phyloP scores from a whole-genome alignment of 306 rosid genomes.

The Glycine soja region DNA sequence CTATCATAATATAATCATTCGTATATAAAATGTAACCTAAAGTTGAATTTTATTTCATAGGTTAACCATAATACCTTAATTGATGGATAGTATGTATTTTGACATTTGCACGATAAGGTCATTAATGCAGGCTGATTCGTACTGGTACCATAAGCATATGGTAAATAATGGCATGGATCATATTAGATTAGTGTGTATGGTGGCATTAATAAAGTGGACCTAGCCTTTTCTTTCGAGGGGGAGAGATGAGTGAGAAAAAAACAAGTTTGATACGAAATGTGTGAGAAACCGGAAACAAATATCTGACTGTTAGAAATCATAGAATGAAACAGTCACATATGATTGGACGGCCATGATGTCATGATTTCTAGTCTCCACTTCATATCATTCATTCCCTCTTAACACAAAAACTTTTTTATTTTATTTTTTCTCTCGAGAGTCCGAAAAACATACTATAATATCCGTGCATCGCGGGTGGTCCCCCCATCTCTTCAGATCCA shows the following conservation, averaged over 20 bases:
- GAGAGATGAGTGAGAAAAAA: conserved; percentile 4
- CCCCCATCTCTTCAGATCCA: conserved; percentile 69
- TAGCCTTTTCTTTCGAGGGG: not conserved
- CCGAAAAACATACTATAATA: too few relatives aligned
- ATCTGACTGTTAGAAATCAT: conserved; percentile 42
- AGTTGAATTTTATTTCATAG: not conserved
- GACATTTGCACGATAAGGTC: not conserved
- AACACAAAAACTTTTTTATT: not conserved
- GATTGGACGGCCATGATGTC: conserved; percentile 95
- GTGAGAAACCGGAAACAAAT: conserved; percentile 30
- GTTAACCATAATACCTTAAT: not conserved
- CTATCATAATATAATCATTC: not conserved
- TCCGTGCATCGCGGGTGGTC: conserved; percentile 43
- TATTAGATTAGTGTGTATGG: conserved; percentile 35
- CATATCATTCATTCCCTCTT: conserved; percentile 55
- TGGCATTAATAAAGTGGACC: conserved; percentile 44
- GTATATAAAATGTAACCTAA: not conserved
- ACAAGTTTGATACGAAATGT: not conserved
- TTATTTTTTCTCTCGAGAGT: not conserved
- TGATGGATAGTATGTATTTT: not conserved
- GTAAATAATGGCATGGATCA: conserved; percentile 36
- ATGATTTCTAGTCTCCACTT: conserved; percentile 61
- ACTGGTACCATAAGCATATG: not conserved
- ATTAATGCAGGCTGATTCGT: conserved; percentile 8
- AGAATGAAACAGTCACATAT: conserved; percentile 61